Evolutionary conservation across 345 rosid species (phyloP).

Genomic region (Zanthoxylum bungeanum): DNA sequence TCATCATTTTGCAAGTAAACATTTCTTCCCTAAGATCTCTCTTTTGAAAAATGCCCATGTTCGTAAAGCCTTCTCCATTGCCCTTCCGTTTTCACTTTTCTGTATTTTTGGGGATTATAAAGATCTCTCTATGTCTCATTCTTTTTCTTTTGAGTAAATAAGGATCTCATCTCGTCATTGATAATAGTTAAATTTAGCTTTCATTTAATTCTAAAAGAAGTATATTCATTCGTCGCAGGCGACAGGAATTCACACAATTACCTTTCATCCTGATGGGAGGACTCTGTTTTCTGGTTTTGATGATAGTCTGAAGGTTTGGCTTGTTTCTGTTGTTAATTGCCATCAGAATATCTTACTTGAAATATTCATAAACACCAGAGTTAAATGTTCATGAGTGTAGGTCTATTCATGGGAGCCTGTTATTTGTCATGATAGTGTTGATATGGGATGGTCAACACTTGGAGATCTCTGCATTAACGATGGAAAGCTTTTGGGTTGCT

Average conservation of each 20-base stretch:
- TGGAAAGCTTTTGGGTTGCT: constrained; percentile 86
- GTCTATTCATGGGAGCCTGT: constrained; percentile 99
- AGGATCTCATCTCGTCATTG: background rate
- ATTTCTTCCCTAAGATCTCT: background rate
- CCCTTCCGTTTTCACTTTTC: background rate
- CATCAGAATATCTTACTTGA: background rate
- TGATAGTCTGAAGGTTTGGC: constrained; percentile 75
- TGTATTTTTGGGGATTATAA: background rate
- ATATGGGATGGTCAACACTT: constrained; percentile 92
- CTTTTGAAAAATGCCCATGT: background rate
- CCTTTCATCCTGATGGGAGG: constrained; percentile 91
- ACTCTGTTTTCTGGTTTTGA: constrained; percentile 89
- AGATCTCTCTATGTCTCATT: background rate
- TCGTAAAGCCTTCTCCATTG: background rate
- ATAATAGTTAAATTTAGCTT: background rate
- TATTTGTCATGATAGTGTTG: constrained; percentile 76
- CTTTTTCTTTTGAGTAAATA: background rate
- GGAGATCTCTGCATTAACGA: constrained; percentile 86
- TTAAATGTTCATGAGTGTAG: constrained; percentile 41
- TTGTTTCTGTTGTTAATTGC: constrained; percentile 15
- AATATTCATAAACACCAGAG: constrained; percentile 4
- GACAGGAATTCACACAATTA: constrained; percentile 65
- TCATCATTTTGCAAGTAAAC: background rate
- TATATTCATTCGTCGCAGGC: constrained; percentile 45
- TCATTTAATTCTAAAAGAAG: background rate